Evolutionary conservation across 75 land plant genomes (phyloP).

Genomic region (Isoetes taiwanensis): DNA sequence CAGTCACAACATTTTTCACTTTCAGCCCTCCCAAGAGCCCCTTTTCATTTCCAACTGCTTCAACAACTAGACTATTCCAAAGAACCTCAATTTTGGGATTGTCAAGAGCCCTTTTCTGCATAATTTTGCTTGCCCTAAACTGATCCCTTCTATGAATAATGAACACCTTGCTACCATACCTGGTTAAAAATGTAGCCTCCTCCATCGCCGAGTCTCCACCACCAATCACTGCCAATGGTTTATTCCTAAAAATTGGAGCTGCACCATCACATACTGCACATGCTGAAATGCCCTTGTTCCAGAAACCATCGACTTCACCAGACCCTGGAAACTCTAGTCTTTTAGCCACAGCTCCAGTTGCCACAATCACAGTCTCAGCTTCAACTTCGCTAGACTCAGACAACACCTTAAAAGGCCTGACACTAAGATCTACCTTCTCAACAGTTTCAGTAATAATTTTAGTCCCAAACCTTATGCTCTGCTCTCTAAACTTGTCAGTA

Average conservation of each 20-base stretch:
- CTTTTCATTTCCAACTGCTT: conserved; percentile 42
- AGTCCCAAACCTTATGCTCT: conserved; percentile 68
- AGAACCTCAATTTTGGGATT: conserved; percentile 88
- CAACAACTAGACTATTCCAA: conserved; percentile 63
- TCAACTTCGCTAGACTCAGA: conserved; percentile 31
- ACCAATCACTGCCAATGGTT: conserved; percentile 82
- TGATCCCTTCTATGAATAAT: conserved; percentile 61
- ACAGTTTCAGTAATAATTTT: conserved; percentile 69
- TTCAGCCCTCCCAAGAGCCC: conserved; percentile 47
- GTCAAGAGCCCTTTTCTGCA: conserved; percentile 57
- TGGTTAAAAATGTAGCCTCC: conserved; percentile 83
- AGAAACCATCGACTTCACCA: conserved; percentile 36
- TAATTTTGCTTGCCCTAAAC: conserved; percentile 91
- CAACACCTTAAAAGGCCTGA: conserved; percentile 41
- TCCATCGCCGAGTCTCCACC: conserved; percentile 99
- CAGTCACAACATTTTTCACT: conserved; percentile 53
- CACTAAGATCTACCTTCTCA: conserved; percentile 43
- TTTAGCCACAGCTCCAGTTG: conserved; percentile 92
- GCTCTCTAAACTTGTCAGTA: conserved; percentile 61
- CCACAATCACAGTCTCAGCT: conserved; percentile 69
- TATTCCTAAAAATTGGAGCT: conserved; percentile 74
- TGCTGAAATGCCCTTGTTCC: conserved; percentile 89
- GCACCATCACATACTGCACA: conserved; percentile 98
- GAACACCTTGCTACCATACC: conserved; percentile 75
- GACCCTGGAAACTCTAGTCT: conserved; percentile 60